These are phyloP conservation scores for Cladosporium colombiae DNA, from an alignment of 2,329 filamentous ascomycete species.

Conservation along the genomic window DNA sequence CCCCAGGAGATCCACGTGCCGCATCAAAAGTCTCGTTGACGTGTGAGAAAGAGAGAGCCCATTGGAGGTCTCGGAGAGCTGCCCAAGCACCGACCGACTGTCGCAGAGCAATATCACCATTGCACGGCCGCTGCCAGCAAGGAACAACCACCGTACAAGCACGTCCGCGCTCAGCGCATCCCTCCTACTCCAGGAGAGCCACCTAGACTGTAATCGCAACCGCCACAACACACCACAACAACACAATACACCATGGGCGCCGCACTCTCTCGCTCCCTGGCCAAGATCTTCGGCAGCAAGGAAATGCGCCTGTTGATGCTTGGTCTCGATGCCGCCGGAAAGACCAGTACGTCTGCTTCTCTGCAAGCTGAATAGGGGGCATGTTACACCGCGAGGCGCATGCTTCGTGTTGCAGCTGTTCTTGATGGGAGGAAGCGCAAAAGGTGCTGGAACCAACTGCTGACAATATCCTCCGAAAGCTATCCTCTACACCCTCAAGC, in stretches of 20 bases:
- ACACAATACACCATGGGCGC: slow-evolving; percentile 69
- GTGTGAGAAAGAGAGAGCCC: not conserved
- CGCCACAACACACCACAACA: not conserved
- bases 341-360: slow-evolving; percentile 65
- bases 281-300: slow-evolving; percentile 98
- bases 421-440: not conserved
- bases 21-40: slow-evolving; percentile 8
- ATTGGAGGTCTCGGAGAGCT: not conserved
- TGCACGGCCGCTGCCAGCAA: not conserved
- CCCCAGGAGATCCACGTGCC: slow-evolving; percentile 8
- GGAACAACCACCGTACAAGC: not conserved
- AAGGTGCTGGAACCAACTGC: not conserved
- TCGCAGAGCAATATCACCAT: slow-evolving; percentile 1
- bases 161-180: slow-evolving; percentile 10
- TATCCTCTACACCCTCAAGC: slow-evolving; percentile 99
- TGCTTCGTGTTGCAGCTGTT: not conserved
- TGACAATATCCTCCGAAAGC: slow-evolving; percentile 44
- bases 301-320: slow-evolving; percentile 99
- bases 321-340: slow-evolving; percentile 93
- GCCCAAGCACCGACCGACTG: not conserved
- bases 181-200: not conserved
- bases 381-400: slow-evolving; percentile 4
- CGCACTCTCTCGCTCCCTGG: slow-evolving; percentile 91
- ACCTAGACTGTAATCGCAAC: not conserved
- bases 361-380: slow-evolving; percentile 2